These are phyloP conservation scores for Bullera alba DNA, from an alignment of 768 basidiomycete species.

Conservation along the genomic window DNA sequence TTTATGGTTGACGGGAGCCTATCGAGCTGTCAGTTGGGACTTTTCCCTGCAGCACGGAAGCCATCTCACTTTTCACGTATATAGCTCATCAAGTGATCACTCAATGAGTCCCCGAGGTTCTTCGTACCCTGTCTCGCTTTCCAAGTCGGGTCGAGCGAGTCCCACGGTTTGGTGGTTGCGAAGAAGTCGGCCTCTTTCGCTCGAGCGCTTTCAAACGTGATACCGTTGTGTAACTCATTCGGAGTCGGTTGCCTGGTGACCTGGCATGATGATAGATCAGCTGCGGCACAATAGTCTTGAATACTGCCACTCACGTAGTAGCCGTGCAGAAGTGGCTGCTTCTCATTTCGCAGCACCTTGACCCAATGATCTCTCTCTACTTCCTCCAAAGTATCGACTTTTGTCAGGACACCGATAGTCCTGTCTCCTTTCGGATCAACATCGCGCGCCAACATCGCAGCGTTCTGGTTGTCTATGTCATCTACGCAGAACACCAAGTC, in stretches of 20 bases:
- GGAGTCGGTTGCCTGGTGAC: slow-evolving; percentile 21
- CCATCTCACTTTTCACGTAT: too few relatives aligned
- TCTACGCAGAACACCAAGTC: slow-evolving; percentile 48
- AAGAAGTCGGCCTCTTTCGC: slow-evolving; percentile 6
- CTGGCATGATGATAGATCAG: slow-evolving; percentile 44
- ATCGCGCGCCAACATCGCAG: slow-evolving; percentile 53
- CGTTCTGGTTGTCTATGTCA: slow-evolving; percentile 62
- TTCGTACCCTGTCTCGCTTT: slow-evolving; percentile 2
- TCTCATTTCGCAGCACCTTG: slow-evolving; percentile 10
- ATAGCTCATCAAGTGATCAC: not conserved
- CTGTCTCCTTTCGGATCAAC: slow-evolving; percentile 56
- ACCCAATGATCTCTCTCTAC: slow-evolving; percentile 43
- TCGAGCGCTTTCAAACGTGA: slow-evolving; percentile 7
- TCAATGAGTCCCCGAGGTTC: not conserved
- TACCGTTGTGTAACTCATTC: slow-evolving; percentile 2
- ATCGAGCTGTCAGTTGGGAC: too few relatives aligned
- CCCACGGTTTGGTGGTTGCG: not conserved
- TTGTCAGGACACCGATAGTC: slow-evolving; percentile 69
- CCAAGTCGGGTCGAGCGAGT: not conserved
- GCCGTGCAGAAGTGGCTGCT: slow-evolving; percentile 8
- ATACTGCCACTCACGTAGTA: slow-evolving; percentile 49
- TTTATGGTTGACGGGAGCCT: too few relatives aligned
- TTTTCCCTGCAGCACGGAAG: too few relatives aligned
- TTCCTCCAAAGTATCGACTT: slow-evolving; percentile 57
- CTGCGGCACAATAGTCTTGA: too few relatives aligned